These are phyloP conservation scores for Crithidia expoeki DNA, from an alignment of 208 protist species.

Conservation along the genomic window DNA sequence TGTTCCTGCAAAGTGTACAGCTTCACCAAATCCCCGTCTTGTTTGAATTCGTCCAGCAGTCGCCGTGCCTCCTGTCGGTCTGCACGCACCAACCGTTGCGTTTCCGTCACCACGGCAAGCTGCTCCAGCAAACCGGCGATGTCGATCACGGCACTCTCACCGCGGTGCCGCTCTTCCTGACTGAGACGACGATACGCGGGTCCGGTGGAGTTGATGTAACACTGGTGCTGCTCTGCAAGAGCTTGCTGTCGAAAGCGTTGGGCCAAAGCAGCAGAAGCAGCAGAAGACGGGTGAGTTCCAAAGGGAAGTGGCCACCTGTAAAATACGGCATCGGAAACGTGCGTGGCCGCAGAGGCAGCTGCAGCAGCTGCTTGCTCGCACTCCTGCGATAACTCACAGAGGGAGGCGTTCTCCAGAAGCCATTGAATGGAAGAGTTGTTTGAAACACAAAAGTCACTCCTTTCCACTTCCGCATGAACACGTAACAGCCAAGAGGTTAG, in stretches of 20 bases:
- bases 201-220: slow-evolving; percentile 30
- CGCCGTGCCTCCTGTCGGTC: slow-evolving; percentile 48
- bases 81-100: slow-evolving; percentile 41
- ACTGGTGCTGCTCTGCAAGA: slow-evolving; percentile 16
- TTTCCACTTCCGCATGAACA: not conserved
- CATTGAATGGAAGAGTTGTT: slow-evolving; percentile 15
- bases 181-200: slow-evolving; percentile 26
- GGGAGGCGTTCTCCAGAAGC: slow-evolving; percentile 18
- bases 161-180: slow-evolving; percentile 49
- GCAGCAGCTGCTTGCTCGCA: slow-evolving; percentile 2
- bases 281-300: no score
- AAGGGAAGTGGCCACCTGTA: no score
- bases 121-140: slow-evolving; percentile 66
- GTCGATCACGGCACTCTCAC: slow-evolving; percentile 44
- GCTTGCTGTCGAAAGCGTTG: slow-evolving; percentile 18
- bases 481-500: not conserved
- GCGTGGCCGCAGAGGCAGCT: not conserved
- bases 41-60: slow-evolving; percentile 50
- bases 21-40: slow-evolving; percentile 53
- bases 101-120: slow-evolving; percentile 41
- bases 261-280: slow-evolving; percentile 2
- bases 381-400: slow-evolving; percentile 6
- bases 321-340: not conserved
- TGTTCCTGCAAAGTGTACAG: slow-evolving; percentile 50
- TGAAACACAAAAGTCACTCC: not conserved